These are phyloP conservation scores for Apium graveolens DNA, from an alignment of 129 eudicot species.

Conservation along the genomic window DNA sequence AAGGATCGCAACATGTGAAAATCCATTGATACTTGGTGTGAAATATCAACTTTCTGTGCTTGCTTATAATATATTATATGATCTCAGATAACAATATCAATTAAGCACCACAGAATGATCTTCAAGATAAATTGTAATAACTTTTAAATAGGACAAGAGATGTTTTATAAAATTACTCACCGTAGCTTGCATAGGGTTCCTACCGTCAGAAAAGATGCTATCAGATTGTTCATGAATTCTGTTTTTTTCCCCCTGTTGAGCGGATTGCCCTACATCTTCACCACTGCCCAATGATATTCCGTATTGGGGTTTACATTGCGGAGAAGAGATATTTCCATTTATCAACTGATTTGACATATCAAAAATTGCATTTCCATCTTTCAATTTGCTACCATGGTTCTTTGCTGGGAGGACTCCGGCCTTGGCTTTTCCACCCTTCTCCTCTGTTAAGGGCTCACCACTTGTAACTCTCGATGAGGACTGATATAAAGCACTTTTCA, in stretches of 20 bases:
- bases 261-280: conserved; percentile 38
- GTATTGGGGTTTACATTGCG: conserved; percentile 18
- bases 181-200: conserved; percentile 36
- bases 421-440: conserved; percentile 55
- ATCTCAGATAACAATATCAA: not conserved
- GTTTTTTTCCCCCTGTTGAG: conserved; percentile 49
- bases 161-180: conserved; percentile 31
- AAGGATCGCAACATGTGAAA: not conserved
- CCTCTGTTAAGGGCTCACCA: conserved; percentile 36
- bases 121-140: not conserved
- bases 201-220: conserved; percentile 39
- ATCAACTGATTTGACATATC: conserved; percentile 30
- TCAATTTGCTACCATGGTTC: conserved; percentile 37
- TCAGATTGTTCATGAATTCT: conserved; percentile 45
- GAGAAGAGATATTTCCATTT: conserved; percentile 19
- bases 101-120: not conserved
- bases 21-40: not conserved
- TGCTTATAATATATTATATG: not conserved
- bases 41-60: not conserved
- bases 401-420: conserved; percentile 29
- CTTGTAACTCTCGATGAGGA: conserved; percentile 28
- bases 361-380: conserved; percentile 42
- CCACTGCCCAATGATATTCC: conserved; percentile 34
- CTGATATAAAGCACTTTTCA: conserved; percentile 25
- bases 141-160: not conserved